Percentiles rank a stretch among this genome's conserved stretches.
Conservation (phyloP, 2,329 filamentous ascomycete genomes). For the Colletotrichum sp. region DNA sequence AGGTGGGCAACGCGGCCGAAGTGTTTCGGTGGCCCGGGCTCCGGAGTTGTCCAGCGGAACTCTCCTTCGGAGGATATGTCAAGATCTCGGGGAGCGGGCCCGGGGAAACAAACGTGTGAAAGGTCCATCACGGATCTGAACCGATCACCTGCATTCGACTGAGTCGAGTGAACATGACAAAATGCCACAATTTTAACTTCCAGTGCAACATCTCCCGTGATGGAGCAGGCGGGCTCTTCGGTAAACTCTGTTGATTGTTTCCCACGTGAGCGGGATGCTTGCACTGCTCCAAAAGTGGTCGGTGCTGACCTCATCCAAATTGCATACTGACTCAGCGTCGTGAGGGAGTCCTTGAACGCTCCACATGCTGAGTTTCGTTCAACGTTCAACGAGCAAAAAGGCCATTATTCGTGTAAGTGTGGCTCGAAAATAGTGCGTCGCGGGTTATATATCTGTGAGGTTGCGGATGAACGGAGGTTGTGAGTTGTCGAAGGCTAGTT, state of each 20-base stretch:
- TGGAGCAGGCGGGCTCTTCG: not conserved
- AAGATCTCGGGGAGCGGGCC: not conserved
- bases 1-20: not conserved
- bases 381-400: not conserved
- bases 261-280: not conserved
- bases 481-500: not conserved
- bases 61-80: not conserved
- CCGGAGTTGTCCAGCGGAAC: not conserved
- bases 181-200: not conserved
- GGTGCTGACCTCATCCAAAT: not conserved
- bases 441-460: not conserved
- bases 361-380: not conserved
- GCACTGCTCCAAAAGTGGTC: not conserved
- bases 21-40: not conserved
- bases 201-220: not conserved
- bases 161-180: not conserved
- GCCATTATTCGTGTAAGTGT: accelerated
- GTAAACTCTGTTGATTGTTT: not conserved
- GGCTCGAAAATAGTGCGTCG: not conserved
- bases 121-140: not conserved
- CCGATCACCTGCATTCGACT: not conserved
- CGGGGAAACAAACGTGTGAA: not conserved
- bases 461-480: not conserved
- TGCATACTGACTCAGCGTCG: not conserved
- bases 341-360: not conserved